Evolutionary conservation across 2,329 filamentous ascomycete species (phyloP).

Genomic region (Verticillium alfalfae): DNA sequence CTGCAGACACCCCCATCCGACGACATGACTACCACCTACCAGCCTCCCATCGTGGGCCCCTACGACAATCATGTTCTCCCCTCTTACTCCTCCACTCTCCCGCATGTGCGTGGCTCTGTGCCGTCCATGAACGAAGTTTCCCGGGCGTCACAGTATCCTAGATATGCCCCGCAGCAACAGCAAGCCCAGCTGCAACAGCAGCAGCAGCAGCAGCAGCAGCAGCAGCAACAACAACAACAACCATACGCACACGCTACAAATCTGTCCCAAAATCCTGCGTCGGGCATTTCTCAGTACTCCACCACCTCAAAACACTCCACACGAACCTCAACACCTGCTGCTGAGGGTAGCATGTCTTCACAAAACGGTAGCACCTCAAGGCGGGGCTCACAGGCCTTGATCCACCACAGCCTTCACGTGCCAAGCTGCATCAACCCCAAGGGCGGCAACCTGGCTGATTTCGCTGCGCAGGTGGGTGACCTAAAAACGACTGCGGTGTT

Average conservation of each 20-base stretch:
- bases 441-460: constrained; percentile 73
- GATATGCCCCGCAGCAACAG: constrained; percentile 14
- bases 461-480: constrained; percentile 68
- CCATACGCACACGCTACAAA: constrained; percentile 11
- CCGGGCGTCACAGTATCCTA: constrained; percentile 22
- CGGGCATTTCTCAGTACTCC: constrained; percentile 10
- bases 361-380: constrained; percentile 24
- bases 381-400: constrained; percentile 38
- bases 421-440: constrained; percentile 69
- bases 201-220: constrained; percentile 9
- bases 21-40: constrained; percentile 49
- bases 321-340: constrained; percentile 30
- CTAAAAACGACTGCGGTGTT: neutral
- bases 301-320: constrained; percentile 25
- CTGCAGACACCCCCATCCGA: constrained; percentile 46
- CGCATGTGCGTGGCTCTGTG: constrained; percentile 25
- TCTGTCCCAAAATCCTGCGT: constrained; percentile 8
- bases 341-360: constrained; percentile 18
- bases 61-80: constrained; percentile 41
- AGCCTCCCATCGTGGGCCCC: constrained; percentile 35
- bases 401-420: constrained; percentile 61
- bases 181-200: constrained; percentile 12
- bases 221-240: constrained; percentile 12
- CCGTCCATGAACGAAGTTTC: constrained; percentile 24
- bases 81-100: constrained; percentile 27